Evolutionary conservation across 352 stramenopile genomes (phyloP).

Genomic region (Phytophthora brassicae): DNA sequence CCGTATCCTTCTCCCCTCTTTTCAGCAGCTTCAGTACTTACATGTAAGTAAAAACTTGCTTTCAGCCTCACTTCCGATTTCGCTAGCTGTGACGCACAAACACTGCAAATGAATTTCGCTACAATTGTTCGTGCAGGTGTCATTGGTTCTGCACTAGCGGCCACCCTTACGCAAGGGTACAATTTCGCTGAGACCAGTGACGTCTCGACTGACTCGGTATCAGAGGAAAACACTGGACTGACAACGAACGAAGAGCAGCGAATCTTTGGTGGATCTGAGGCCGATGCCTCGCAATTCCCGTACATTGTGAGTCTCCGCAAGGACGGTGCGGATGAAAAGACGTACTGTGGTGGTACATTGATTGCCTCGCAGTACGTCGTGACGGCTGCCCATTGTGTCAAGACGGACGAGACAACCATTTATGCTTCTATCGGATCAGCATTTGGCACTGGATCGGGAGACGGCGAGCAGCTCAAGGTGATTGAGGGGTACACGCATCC

Average conservation of each 20-base stretch:
- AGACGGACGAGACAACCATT: constrained; percentile 36
- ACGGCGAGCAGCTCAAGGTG: constrained; percentile 57
- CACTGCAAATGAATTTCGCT: constrained; percentile 24
- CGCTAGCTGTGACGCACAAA: constrained; percentile 5
- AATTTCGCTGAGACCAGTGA: constrained; percentile 36
- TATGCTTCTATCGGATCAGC: constrained; percentile 60
- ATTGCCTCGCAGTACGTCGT: constrained; percentile 66
- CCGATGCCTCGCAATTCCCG: constrained; percentile 48
- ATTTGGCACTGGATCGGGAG: constrained; percentile 37
- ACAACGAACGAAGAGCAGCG: constrained; percentile 46
- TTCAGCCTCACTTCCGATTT: constrained; percentile 20
- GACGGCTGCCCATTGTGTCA: constrained; percentile 75
- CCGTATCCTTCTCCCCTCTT: constrained; percentile 27
- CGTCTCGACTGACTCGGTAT: constrained; percentile 9
- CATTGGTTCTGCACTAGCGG: constrained; percentile 20
- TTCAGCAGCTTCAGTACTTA: constrained; percentile 8
- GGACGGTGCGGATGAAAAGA: constrained; percentile 31
- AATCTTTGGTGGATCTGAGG: constrained; percentile 64
- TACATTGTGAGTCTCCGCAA: constrained; percentile 63
- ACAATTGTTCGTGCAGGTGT: constrained; percentile 17
- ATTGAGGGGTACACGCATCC: constrained; percentile 46
- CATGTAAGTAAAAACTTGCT: neutral
- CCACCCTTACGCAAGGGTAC: constrained; percentile 24
- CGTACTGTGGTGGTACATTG: constrained; percentile 70
- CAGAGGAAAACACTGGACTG: constrained; percentile 23